Evolutionary conservation across 257 asterid species (phyloP), one percentile per base, ranked within the genome.

Genomic region (Ballota nigra): DNA sequence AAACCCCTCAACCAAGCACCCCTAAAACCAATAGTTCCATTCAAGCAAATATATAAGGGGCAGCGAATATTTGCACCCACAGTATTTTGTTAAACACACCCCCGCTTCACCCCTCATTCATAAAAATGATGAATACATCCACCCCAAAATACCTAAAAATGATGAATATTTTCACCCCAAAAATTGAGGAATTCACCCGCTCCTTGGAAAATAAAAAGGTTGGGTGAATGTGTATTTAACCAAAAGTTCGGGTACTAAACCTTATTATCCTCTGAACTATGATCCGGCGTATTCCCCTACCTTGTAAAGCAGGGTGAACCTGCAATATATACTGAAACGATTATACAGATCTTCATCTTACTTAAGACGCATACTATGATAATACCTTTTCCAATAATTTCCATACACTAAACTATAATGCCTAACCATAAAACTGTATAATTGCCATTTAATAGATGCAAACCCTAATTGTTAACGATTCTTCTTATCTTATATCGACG

Each of bases 231-330:
- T n/a, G n/a, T n/a, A n/a, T n/a, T n/a, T n/a, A n/a, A n/a, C n/a
- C n/a, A n/a, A n/a, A n/a, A n/a, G n/a, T n/a, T n/a, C n/a, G n/a
- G n/a, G n/a, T n/a, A n/a, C n/a, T n/a, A 64, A 56, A 95, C 98
- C 98, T 91, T 63, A 87, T 9, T 65, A 92, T 86, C 75, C 77
- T 83, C 66, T 81, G 82, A 74, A 92, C 86, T 52, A 95, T 92
- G 87, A 15, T 86, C 83, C 86, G 74, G 63, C 96, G 96, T 29
- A 95, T 88, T 74, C 97, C 98, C 71, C 87, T 80, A 29, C 88
- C 70, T 43, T 71, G 89, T 51, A 87, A 84, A 71, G 62, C 78
- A 69, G 99, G 98, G 55, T 78, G 84, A 73, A 95, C 98, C 96
- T 95, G 87, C 70, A 88, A 75, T 38, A 70, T 11, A 70, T 72